Evolutionary conservation across 495 filamentous ascomycete species (phyloP), one percentile per base, ranked within the genome.

Genomic region (Corynascus novoguineensis): DNA sequence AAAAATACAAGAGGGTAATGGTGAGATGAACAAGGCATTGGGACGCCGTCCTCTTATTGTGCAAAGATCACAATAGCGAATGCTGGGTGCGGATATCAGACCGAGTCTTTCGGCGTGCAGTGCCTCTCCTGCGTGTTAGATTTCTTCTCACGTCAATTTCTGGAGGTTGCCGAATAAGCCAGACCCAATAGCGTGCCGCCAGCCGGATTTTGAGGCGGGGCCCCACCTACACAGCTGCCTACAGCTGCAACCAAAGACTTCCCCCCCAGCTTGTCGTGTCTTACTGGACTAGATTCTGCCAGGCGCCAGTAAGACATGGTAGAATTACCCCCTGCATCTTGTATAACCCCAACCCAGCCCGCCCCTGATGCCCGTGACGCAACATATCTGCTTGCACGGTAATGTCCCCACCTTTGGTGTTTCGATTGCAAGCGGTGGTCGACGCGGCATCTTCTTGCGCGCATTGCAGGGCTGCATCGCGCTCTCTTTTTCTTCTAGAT

Each of bases 141-240:
- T 69, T 71, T 71, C 66, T 68, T 64, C 61, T 67, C 63, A 66
- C 63, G 66, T 63, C 62, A 69, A 68, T 67, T 71, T 68, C 50
- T 62, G 57, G 67, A 55, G 44, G 60, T 62, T 55, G 60, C 63
- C 65, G 59, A 69, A 69, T 71, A 71, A 64, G 66, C 66, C 60
- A 65, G 41, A 51, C 27, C 62, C 59, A 66, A 63, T 64, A 48
- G 42, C 52, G 44, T 17, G 15, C 47, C 19, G 21, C 29, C 27
- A 40, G 47, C 59, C 50, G 58, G 27, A 21, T 60, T 51, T 47
- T 38, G 50, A 42, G 42, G 37, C 7, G 4, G 11, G 31, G 53
- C 60, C 64, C 68, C 66, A 68, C 66, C 8, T 6, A 11, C 32
- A 9, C 63, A 62, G 56, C 60, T 60, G 63, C 10, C 53, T 19